phyloP scores from a whole-genome alignment of 139 green algal genomes.

The Nannochloris sp. region DNA sequence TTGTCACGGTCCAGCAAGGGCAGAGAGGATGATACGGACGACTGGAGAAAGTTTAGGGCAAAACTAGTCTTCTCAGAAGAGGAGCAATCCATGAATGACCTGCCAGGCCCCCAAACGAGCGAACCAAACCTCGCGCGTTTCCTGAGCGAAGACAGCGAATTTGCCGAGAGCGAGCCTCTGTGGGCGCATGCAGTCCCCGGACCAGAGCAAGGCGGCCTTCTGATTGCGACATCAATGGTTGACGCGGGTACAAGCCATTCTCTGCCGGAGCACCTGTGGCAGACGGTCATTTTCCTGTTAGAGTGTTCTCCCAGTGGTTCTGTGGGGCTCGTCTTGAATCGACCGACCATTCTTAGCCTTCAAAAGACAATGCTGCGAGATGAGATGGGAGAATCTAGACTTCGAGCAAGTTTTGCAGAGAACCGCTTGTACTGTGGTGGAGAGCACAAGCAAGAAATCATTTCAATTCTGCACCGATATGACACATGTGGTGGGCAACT shows the following conservation, averaged over 20 bases:
- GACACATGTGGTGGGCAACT: background rate
- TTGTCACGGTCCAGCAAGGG: too few relatives aligned
- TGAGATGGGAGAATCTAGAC: background rate
- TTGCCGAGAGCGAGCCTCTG: too few relatives aligned
- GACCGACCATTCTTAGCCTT: slow-evolving; percentile 23
- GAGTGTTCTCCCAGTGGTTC: slow-evolving; percentile 33
- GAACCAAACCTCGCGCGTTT: too few relatives aligned
- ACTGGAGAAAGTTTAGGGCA: slow-evolving; percentile 3
- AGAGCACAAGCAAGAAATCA: background rate
- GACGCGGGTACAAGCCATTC: too few relatives aligned
- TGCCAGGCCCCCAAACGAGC: too few relatives aligned
- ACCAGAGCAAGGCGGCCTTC: slow-evolving; percentile 40
- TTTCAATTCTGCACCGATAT: background rate
- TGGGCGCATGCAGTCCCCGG: slow-evolving; percentile 37
- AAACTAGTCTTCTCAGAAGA: background rate
- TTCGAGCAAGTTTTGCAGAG: background rate
- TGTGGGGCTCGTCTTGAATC: slow-evolving; percentile 55
- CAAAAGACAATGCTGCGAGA: background rate
- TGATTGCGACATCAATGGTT: slow-evolving; percentile 33
- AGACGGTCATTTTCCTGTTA: slow-evolving; percentile 50
- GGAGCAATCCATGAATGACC: too few relatives aligned
- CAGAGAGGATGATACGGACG: background rate
- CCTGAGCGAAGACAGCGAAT: too few relatives aligned
- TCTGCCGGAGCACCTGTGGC: slow-evolving; percentile 20
- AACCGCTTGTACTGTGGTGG: slow-evolving; percentile 6